Base-by-base conservation (phyloP, 2,329 filamentous ascomycete species). In the Stagonosporopsis rhizophila region DNA sequence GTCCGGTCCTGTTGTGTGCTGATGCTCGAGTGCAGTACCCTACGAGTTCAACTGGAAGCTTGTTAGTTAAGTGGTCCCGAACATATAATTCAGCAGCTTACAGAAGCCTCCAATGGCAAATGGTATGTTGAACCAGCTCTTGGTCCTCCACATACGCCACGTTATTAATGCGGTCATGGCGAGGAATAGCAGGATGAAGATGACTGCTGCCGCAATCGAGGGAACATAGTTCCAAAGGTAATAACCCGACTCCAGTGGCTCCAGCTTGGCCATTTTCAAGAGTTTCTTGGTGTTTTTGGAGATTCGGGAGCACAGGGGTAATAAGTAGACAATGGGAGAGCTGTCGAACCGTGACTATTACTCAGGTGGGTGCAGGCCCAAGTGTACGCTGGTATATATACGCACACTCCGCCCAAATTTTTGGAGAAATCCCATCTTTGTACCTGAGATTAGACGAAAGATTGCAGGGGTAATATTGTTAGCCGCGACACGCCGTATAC, bases 121-220 rank as follows among this genome's bases (percentile, higher is more conserved):
- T 0, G 82, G 78, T 3, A 81, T 75, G 59, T 81, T 80, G 64
- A 81, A 84, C 78, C 79, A 83, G 1, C 79, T 79, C 37, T 75
- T 71, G 1, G 51, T 55, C 23, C 44, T 58, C 20, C 28, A 52
- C 53, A 60, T 58, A 15, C 50, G 58, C 54, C 54, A 60, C 9
- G 41, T 44, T 5, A 58, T 35, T 0, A 64, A 30, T 0, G 80
- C 79, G 8, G 75, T 64, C 11, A 75, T 42, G 9, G 66, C 52
- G 61, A 52, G 37, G 38, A 84, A 85, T 5, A 85, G 65, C 17
- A 78, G 57, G 19, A 74, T 67, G 58, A 83, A 82, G 9, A 82
- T 72, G 23, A 79, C 66, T 1, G 81, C 82, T 0, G 77, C 80
- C 0, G 73, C 63, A 0, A 82, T 52, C 0, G 77, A 81, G 0